Conservation (phyloP, 2,329 filamentous ascomycete genomes). For the Phialocephala sp. region DNA sequence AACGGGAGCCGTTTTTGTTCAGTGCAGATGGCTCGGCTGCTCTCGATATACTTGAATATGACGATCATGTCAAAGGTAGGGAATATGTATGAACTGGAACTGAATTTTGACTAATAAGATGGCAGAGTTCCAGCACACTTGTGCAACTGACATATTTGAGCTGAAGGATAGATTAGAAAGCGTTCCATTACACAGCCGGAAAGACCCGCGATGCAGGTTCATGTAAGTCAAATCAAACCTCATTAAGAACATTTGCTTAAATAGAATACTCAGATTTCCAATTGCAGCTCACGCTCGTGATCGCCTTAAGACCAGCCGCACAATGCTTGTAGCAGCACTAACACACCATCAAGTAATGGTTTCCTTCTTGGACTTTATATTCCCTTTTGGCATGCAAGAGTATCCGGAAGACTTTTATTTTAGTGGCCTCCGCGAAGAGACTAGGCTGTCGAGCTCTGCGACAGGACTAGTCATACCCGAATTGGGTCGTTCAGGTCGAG, state of each 20-base stretch:
- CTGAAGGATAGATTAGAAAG: slow-evolving; percentile 19
- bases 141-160: slow-evolving; percentile 15
- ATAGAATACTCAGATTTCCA: slow-evolving; percentile 30
- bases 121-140: slow-evolving; percentile 22
- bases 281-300: slow-evolving; percentile 34
- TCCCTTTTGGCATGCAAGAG: slow-evolving; percentile 44
- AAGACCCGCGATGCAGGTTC: slow-evolving; percentile 36
- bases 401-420: slow-evolving; percentile 45
- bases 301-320: slow-evolving; percentile 22
- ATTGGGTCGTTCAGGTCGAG: slow-evolving; percentile 45
- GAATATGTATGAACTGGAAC: not conserved
- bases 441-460: slow-evolving; percentile 23
- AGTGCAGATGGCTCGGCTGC: slow-evolving; percentile 16
- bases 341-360: slow-evolving; percentile 46
- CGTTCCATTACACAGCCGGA: not conserved
- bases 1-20: slow-evolving; percentile 18
- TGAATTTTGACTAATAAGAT: not conserved
- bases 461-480: slow-evolving; percentile 33
- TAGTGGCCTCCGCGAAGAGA: slow-evolving; percentile 45
- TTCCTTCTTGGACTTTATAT: slow-evolving; percentile 46
- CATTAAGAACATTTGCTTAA: not conserved
- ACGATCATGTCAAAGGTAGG: slow-evolving; percentile 24
- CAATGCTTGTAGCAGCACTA: slow-evolving; percentile 33
- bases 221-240: slow-evolving; percentile 24
- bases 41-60: slow-evolving; percentile 30